Percentiles rank a stretch among this genome's conserved stretches.
These are phyloP conservation scores for Zasmidium cellare DNA, from an alignment of 2,329 filamentous ascomycete genomes.

Conservation along the genomic window DNA sequence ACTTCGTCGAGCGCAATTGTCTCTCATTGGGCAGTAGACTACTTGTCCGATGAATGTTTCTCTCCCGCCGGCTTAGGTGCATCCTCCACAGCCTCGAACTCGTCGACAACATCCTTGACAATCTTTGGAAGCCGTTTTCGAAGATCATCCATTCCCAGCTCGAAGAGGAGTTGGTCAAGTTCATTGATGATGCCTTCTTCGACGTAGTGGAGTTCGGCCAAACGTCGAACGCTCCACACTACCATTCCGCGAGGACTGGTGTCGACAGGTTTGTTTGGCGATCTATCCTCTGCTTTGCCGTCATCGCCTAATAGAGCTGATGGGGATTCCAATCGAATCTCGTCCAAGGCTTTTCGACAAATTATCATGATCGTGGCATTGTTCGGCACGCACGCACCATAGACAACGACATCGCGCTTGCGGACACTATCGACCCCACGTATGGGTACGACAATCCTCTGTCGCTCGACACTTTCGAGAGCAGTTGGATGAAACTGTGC, in stretches of 20 bases:
- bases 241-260: slow-evolving; percentile 14
- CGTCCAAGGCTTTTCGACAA: slow-evolving; percentile 22
- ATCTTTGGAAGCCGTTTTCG: slow-evolving; percentile 15
- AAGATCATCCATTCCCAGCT: slow-evolving; percentile 16
- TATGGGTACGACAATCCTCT: slow-evolving; percentile 13
- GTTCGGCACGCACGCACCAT: slow-evolving; percentile 25
- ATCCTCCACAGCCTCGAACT: background rate
- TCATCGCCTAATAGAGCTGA: background rate
- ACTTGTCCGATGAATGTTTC: too few species aligned
- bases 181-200: slow-evolving; percentile 11
- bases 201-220: slow-evolving; percentile 18
- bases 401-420: slow-evolving; percentile 16
- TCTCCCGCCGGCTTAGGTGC: too few species aligned
- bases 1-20: too few species aligned
- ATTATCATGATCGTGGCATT: slow-evolving; percentile 26
- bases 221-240: slow-evolving; percentile 19
- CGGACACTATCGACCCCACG: background rate
- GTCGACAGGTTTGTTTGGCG: slow-evolving; percentile 1
- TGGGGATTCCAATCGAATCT: slow-evolving; percentile 5
- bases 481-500: background rate
- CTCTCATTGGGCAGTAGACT: too few species aligned
- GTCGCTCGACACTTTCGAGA: slow-evolving; percentile 10
- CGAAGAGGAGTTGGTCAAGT: slow-evolving; percentile 12
- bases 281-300: background rate
- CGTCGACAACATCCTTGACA: background rate